phyloP scores from a whole-genome alignment of 768 basidiomycete species.

The Mycena belliarum region DNA sequence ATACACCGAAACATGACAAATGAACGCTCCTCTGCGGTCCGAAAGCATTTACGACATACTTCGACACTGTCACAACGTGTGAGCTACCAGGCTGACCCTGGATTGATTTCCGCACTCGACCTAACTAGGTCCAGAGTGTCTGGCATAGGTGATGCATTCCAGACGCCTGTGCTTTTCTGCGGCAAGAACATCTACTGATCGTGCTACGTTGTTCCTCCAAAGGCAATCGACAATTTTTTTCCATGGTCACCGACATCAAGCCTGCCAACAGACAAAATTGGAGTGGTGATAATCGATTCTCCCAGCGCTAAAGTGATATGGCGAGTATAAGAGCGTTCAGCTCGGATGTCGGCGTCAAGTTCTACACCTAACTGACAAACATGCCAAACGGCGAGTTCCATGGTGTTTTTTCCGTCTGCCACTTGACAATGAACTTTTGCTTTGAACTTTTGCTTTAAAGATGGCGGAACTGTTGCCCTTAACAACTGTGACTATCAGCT shows the following conservation, averaged over 20 bases:
- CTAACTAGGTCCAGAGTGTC: too few relatives aligned
- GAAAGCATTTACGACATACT: too few relatives aligned
- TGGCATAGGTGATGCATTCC: too few relatives aligned
- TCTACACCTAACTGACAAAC: background rate
- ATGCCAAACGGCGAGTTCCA: constrained; percentile 11
- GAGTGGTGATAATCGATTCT: constrained; percentile 5
- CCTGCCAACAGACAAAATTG: background rate
- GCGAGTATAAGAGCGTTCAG: constrained; percentile 1
- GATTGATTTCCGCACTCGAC: too few relatives aligned
- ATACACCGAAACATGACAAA: too few relatives aligned
- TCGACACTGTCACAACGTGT: too few relatives aligned
- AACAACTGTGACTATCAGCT: constrained; percentile 41
- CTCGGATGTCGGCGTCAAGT: background rate
- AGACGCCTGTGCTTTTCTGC: too few relatives aligned
- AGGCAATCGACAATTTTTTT: background rate
- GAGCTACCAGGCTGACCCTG: too few relatives aligned
- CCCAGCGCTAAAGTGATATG: constrained; percentile 1
- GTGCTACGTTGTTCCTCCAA: too few relatives aligned
- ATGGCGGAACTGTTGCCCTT: constrained; percentile 28
- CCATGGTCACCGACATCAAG: background rate
- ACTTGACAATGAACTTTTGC: too few relatives aligned
- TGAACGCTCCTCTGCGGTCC: too few relatives aligned
- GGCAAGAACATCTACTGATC: too few relatives aligned
- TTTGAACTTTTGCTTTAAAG: background rate
- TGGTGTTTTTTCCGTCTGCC: background rate